Evolutionary conservation across 2,329 filamentous ascomycete genomes (phyloP).

Genomic region (Anisogramma anomala): DNA sequence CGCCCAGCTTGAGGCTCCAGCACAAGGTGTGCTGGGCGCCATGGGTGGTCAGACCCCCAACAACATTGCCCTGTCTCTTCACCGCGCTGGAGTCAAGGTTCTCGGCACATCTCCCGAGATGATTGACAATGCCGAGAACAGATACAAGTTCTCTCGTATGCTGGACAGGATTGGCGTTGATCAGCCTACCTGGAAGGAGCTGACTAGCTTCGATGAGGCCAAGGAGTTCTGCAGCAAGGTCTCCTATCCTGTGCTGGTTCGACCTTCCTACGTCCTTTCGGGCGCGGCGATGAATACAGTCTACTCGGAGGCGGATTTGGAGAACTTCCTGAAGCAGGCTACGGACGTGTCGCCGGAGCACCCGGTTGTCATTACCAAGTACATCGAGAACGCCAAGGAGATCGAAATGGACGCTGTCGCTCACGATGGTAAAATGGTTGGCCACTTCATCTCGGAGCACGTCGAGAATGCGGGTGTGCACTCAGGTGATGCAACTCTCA

Average conservation of each 20-base stretch:
- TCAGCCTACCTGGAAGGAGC: slow-evolving; percentile 95
- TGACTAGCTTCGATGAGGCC: slow-evolving; percentile 89
- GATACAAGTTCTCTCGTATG: slow-evolving; percentile 98
- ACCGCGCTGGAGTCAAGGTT: slow-evolving; percentile 82
- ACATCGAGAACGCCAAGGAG: slow-evolving; percentile 98
- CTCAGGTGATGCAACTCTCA: slow-evolving; percentile 92
- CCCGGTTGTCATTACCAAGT: slow-evolving; percentile 97
- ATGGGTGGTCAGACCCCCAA: slow-evolving; percentile 98
- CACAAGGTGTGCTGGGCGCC: slow-evolving; percentile 69
- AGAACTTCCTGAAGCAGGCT: slow-evolving; percentile 79
- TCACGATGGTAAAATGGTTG: slow-evolving; percentile 75
- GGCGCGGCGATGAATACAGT: slow-evolving; percentile 99
- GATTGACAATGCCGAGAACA: slow-evolving; percentile 95
- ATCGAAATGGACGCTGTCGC: slow-evolving; percentile 99
- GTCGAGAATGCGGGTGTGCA: slow-evolving; percentile 98
- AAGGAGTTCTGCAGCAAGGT: slow-evolving; percentile 78
- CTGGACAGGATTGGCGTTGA: slow-evolving; percentile 89
- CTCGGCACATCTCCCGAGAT: slow-evolving; percentile 95
- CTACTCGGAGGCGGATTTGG: slow-evolving; percentile 87
- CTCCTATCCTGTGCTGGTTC: slow-evolving; percentile 84
- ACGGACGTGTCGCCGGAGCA: slow-evolving; percentile 89
- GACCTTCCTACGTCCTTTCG: slow-evolving; percentile 92
- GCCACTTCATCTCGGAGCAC: slow-evolving; percentile 96
- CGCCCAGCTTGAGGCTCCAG: slow-evolving; percentile 74
- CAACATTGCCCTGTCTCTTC: slow-evolving; percentile 86